These are phyloP conservation scores for Talaromyces sp. DNA, from an alignment of 2,329 filamentous ascomycete genomes.

Conservation along the genomic window DNA sequence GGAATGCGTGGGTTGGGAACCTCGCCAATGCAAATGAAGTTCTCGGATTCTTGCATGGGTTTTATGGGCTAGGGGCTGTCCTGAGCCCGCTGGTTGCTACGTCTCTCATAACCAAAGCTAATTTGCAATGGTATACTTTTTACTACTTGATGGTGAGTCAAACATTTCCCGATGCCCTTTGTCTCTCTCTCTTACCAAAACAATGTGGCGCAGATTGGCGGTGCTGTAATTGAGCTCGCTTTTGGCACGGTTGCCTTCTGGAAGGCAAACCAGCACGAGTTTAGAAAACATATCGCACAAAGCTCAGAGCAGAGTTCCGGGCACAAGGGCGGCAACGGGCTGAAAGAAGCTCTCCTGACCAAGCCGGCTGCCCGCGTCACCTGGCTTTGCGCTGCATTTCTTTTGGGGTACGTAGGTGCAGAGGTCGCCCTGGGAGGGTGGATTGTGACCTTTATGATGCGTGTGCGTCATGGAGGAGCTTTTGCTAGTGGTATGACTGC, in stretches of 20 bases:
- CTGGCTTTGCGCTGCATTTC: conserved; percentile 67
- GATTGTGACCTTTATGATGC: conserved; percentile 85
- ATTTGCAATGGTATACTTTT: conserved; percentile 64
- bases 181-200: not conserved
- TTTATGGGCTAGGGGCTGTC: conserved; percentile 66
- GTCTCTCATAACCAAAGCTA: conserved; percentile 61
- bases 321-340: conserved; percentile 2
- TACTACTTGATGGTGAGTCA: conserved; percentile 67
- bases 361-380: conserved; percentile 43
- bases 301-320: not conserved
- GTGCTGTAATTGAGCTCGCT: conserved; percentile 54
- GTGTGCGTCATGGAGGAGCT: conserved; percentile 61
- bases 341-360: conserved; percentile 12
- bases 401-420: conserved; percentile 73
- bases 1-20: conserved; percentile 63
- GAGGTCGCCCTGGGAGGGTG: conserved; percentile 71
- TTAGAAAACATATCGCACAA: conserved; percentile 5
- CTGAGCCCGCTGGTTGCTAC: conserved; percentile 67
- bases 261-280: conserved; percentile 14
- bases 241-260: conserved; percentile 15
- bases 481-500: conserved; percentile 72
- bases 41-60: conserved; percentile 65
- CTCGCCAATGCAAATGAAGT: conserved; percentile 70
- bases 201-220: conserved; percentile 5
- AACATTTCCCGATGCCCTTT: not conserved